Percentiles rank a stretch among this genome's conserved stretches.
Evolutionary conservation across 2,329 filamentous ascomycete genomes (phyloP).

Genomic region (Penicillium palitans): DNA sequence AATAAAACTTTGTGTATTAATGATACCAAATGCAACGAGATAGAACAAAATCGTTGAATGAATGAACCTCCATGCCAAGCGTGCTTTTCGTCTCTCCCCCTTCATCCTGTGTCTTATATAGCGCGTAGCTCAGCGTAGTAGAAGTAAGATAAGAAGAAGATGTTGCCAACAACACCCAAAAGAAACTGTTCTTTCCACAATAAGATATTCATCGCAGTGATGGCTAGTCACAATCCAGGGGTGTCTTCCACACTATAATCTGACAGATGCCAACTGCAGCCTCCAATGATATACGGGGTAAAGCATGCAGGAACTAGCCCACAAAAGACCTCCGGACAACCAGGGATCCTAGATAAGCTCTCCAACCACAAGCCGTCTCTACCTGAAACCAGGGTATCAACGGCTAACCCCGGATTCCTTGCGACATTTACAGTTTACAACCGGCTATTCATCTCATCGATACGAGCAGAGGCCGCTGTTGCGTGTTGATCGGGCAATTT

Average conservation of each 20-base stretch:
- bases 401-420: constrained; percentile 12
- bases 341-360: not conserved
- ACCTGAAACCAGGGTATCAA: constrained; percentile 10
- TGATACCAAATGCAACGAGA: constrained; percentile 28
- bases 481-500: not conserved
- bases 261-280: not conserved
- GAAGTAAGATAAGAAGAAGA: not conserved
- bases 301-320: not conserved
- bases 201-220: not conserved
- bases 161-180: not conserved
- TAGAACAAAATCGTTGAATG: constrained; percentile 23
- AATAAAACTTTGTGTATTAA: constrained; percentile 23
- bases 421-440: constrained; percentile 4
- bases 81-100: not conserved
- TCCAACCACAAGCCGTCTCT: not conserved
- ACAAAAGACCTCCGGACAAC: not conserved
- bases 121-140: not conserved
- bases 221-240: not conserved
- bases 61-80: constrained; percentile 10
- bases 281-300: not conserved
- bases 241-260: not conserved
- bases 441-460: constrained; percentile 12
- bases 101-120: not conserved
- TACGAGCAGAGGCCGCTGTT: not conserved
- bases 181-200: not conserved